Percentiles rank a stretch among this genome's conserved stretches.
Conservation (phyloP, 495 filamentous ascomycete genomes). For the Xylaria bambusicola region DNA sequence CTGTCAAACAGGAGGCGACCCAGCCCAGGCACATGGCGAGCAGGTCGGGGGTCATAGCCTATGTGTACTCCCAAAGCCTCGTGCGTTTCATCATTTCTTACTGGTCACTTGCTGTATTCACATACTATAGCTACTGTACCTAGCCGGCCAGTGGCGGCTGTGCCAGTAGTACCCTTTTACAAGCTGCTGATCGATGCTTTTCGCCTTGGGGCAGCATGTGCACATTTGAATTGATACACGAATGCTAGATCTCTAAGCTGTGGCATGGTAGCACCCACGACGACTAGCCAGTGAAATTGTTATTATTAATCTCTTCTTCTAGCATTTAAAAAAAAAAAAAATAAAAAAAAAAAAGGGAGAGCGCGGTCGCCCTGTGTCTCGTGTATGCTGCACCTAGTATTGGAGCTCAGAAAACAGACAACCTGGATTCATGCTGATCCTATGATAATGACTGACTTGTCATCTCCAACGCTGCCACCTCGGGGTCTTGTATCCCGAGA, state of each 20-base stretch:
- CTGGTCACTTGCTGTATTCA: neutral
- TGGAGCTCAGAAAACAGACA: no score
- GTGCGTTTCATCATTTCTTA: neutral
- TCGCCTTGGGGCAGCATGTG: neutral
- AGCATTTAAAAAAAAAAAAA: no score
- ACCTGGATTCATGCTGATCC: neutral
- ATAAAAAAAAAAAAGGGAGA: no score
- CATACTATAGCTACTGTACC: no score
- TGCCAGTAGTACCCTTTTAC: neutral
- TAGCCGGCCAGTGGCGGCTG: neutral
- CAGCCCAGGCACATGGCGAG: slow-evolving; percentile 1
- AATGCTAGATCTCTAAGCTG: neutral
- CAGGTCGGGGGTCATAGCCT: neutral
- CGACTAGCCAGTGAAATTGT: neutral
- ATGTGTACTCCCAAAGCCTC: neutral
- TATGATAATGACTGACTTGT: neutral
- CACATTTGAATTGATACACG: neutral
- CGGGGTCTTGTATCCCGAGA: neutral
- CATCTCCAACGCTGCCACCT: slow-evolving; percentile 11
- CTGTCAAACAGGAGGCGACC: neutral
- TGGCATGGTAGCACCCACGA: slow-evolving; percentile 3
- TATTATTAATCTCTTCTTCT: no score
- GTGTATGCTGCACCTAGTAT: no score
- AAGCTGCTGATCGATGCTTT: neutral
- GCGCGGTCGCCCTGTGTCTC: no score